Conservation (phyloP, 2,329 filamentous ascomycete species). For the Clonostachys rhizophaga region DNA sequence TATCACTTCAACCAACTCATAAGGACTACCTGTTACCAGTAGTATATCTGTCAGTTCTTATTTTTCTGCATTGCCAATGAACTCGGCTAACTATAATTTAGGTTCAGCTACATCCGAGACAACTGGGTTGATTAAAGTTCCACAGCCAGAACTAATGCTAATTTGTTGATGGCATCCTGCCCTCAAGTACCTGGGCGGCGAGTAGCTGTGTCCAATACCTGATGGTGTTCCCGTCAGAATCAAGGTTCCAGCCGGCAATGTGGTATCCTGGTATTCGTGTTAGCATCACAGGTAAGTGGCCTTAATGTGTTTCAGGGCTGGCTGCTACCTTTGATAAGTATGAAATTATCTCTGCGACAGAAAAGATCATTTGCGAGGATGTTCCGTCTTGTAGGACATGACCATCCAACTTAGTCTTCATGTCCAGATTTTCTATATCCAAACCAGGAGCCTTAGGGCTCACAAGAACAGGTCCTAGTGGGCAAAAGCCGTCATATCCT, state of each 20-base stretch:
- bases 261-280: slow-evolving; percentile 10
- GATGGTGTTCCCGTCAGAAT: slow-evolving; percentile 19
- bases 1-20: too few species aligned
- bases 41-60: too few species aligned
- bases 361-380: slow-evolving; percentile 16
- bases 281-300: neutral
- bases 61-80: too few species aligned
- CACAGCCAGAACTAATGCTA: slow-evolving; percentile 10
- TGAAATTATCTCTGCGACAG: slow-evolving; percentile 17
- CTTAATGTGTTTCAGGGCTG: neutral
- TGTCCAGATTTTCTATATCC: slow-evolving; percentile 2
- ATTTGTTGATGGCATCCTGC: slow-evolving; percentile 7
- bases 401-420: slow-evolving; percentile 13
- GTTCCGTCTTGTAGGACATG: slow-evolving; percentile 11
- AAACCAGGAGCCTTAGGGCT: slow-evolving; percentile 3
- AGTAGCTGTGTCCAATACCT: slow-evolving; percentile 10
- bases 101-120: neutral
- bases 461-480: slow-evolving; percentile 26
- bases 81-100: neutral
- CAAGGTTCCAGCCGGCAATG: slow-evolving; percentile 14
- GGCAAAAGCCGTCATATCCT: slow-evolving; percentile 42
- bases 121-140: slow-evolving; percentile 12
- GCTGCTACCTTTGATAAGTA: slow-evolving; percentile 8
- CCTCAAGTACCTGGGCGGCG: slow-evolving; percentile 9
- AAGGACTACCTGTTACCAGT: too few species aligned